Evolutionary conservation across 2,329 filamentous ascomycete genomes (phyloP).

Genomic region (Zalaria sp.): DNA sequence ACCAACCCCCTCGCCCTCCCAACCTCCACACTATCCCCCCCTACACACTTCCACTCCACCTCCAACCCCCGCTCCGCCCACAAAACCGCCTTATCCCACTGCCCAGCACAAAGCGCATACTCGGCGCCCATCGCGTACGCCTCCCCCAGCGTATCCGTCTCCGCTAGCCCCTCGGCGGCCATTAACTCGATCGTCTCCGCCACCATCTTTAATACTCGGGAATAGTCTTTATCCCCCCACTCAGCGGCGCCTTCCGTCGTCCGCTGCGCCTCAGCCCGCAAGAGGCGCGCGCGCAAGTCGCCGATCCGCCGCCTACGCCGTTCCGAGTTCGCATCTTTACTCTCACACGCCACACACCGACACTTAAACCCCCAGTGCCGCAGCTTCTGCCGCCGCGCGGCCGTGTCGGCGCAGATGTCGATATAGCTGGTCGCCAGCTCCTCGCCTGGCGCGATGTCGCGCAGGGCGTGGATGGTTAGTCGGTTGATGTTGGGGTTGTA

Average conservation of each 20-base stretch:
- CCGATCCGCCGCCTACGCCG: slow-evolving; percentile 4
- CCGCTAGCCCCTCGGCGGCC: slow-evolving; percentile 10
- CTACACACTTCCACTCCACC: slow-evolving; percentile 13
- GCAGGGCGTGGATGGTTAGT: slow-evolving; percentile 13
- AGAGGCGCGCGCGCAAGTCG: slow-evolving; percentile 2
- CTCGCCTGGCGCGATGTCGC: slow-evolving; percentile 15
- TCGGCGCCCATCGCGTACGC: slow-evolving; percentile 8
- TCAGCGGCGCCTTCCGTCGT: slow-evolving; percentile 1
- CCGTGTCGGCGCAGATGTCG: slow-evolving; percentile 7
- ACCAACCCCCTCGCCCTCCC: slow-evolving; percentile 1
- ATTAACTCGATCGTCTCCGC: slow-evolving; percentile 9
- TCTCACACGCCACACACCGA: slow-evolving; percentile 12
- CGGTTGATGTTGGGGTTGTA: slow-evolving; percentile 6
- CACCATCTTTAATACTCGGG: slow-evolving; percentile 2
- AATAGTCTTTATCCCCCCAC: slow-evolving; percentile 3
- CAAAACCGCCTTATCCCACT: slow-evolving; percentile 7
- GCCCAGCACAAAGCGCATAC: slow-evolving; percentile 7
- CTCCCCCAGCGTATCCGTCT: slow-evolving; percentile 9
- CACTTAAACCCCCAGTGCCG: slow-evolving; percentile 17
- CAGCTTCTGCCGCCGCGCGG: slow-evolving; percentile 4
- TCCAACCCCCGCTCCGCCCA: slow-evolving; percentile 12
- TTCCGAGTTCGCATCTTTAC: slow-evolving; percentile 5
- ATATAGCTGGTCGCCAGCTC: slow-evolving; percentile 13
- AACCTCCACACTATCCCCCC: slow-evolving; percentile 3
- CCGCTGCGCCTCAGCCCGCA: slow-evolving; percentile 3